Evolutionary conservation across 805 yeast genomes (phyloP), one percentile per base, ranked within the genome.

Genomic region (Saccharomycopsis fermentans): DNA sequence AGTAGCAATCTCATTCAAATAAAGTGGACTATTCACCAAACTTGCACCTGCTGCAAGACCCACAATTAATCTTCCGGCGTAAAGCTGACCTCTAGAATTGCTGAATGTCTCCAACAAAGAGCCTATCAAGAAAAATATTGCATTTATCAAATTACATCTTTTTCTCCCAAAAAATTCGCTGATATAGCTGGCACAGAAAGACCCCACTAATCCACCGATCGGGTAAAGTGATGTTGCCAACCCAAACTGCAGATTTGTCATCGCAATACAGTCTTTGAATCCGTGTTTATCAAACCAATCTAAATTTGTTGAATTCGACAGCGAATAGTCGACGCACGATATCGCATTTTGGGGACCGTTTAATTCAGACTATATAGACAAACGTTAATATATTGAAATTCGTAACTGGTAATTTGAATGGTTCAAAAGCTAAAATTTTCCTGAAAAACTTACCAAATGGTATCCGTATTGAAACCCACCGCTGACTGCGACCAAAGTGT

Each of bases 381-480:
- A 3, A 17, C 37, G n/a, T 54, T 50, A 50, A 24, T 50, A 50
- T 16, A 27, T 50, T 14, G 17, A 8, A n/a, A n/a, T 32, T 27
- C 12, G 6, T 6, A 32, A 32, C 19, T 21, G 12, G 36, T 39
- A 29, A 34, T 21, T 39, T 19, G 4, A 6, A 40, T 52, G 11
- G 9, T 21, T 21, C 19, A 16, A 24, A 39, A 52, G 2, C 35
- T 19, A 11, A 24, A 52, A 17, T 34, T 6, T 21, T 52, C 9
- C 16, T 29, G n/a, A 5, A 19, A 9, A 29, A 53, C 69, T 39
- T 63, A 68, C 73, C 86, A 92, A 84, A 69, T 94, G 98, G 69
- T 87, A 90, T 1, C 99, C 99, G 70, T 86, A 94, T 70, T 90
- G 97, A 12, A 91, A 74, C 1, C 96, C 81, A 1, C 91, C 90